These are phyloP conservation scores for Cryphonectria carpinicola DNA, from an alignment of 2,329 filamentous ascomycete genomes.

Conservation along the genomic window DNA sequence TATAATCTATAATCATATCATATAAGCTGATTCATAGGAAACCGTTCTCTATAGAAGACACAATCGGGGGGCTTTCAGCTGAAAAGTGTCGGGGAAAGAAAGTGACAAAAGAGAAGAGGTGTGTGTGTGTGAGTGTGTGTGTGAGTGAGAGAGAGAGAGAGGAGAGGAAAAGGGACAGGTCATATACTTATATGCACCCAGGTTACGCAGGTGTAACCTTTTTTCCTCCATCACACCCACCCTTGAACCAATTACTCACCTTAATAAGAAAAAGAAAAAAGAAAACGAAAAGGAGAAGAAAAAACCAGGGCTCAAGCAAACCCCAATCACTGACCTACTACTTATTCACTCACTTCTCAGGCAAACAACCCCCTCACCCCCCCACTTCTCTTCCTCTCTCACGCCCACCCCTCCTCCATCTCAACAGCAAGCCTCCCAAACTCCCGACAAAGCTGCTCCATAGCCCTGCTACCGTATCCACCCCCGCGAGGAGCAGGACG, in stretches of 20 bases:
- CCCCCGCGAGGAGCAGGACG: neutral
- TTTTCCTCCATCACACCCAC: neutral
- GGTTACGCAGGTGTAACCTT: too few species aligned
- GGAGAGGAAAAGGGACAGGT: too few species aligned
- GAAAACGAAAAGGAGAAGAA: too few species aligned
- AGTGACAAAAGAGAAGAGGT: neutral
- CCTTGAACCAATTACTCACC: neutral
- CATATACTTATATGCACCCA: neutral
- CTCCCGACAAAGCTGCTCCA: slow-evolving; percentile 9
- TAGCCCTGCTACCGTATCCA: neutral
- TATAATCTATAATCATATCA: too few species aligned
- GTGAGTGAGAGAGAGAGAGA: neutral
- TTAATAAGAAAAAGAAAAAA: too few species aligned
- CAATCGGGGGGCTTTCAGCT: too few species aligned
- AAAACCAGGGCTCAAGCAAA: neutral
- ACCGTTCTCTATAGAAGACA: too few species aligned
- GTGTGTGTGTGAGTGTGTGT: too few species aligned
- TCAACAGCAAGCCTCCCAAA: slow-evolving; percentile 18
- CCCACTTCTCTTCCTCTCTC: neutral
- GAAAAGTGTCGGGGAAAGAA: neutral
- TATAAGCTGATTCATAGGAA: too few species aligned
- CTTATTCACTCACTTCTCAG: too few species aligned
- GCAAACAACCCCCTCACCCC: neutral
- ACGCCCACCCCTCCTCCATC: slow-evolving; percentile 11
- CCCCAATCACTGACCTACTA: too few species aligned